Conservation (phyloP, 2,329 filamentous ascomycete genomes). For the Hymenoscyphus scutula region DNA sequence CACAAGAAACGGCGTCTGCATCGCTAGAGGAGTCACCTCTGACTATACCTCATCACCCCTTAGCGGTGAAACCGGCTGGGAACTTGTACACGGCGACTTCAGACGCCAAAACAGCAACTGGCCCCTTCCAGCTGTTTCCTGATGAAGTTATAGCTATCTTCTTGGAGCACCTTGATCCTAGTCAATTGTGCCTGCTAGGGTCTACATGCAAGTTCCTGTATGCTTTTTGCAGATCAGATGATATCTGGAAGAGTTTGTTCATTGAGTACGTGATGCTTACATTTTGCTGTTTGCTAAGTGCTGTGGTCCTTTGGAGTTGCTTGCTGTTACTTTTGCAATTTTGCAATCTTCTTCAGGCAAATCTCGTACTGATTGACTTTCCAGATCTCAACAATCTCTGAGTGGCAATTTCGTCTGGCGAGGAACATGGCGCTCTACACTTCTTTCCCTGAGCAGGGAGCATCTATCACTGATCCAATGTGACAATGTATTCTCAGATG, state of each 20-base stretch:
- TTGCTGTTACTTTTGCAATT: not conserved
- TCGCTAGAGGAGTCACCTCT: constrained; percentile 38
- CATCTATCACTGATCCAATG: constrained; percentile 65
- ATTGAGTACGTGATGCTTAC: constrained; percentile 66
- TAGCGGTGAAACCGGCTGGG: constrained; percentile 81
- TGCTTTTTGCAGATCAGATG: constrained; percentile 79
- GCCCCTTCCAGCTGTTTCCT: constrained; percentile 65
- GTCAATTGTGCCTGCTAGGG: constrained; percentile 63
- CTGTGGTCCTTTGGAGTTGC: not conserved
- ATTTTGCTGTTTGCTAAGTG: not conserved
- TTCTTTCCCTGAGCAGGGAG: constrained; percentile 56
- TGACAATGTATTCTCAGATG: constrained; percentile 81
- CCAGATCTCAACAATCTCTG: constrained; percentile 31
- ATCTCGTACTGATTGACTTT: constrained; percentile 7
- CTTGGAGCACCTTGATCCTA: constrained; percentile 70
- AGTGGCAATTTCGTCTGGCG: constrained; percentile 55
- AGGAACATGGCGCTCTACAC: constrained; percentile 81
- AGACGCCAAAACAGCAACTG: constrained; percentile 66
- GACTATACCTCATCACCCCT: constrained; percentile 72
- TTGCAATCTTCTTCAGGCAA: not conserved
- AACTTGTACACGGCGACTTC: constrained; percentile 69
- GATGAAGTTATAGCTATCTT: constrained; percentile 78
- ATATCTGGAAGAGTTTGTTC: constrained; percentile 85
- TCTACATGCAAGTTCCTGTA: constrained; percentile 81
- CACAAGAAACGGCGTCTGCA: constrained; percentile 17